Conservation (phyloP, 2,329 filamentous ascomycete species). For the Trichoderma harzianum region DNA sequence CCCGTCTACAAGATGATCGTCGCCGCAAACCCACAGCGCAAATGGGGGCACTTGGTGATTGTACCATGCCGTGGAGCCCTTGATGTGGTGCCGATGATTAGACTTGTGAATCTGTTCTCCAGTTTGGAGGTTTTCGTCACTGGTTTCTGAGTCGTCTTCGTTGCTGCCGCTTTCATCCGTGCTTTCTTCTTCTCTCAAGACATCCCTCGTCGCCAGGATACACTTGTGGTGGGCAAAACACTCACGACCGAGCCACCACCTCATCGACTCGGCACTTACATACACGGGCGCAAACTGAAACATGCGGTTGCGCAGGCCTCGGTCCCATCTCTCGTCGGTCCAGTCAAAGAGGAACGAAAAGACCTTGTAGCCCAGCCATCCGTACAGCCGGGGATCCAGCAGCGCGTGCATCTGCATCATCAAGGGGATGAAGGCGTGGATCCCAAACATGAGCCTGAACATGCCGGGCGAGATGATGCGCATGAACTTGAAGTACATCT, state of each 20-base stretch:
- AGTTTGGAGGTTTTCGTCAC: neutral
- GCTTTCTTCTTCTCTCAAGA: conserved; percentile 58
- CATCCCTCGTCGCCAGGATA: conserved; percentile 75
- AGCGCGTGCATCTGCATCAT: conserved; percentile 81
- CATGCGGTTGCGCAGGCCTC: conserved; percentile 71
- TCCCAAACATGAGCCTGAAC: conserved; percentile 82
- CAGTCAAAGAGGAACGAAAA: conserved; percentile 89
- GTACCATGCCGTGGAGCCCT: conserved; percentile 71
- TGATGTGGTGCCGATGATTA: conserved; percentile 31
- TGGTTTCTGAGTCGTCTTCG: conserved; percentile 20
- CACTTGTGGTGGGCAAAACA: conserved; percentile 79
- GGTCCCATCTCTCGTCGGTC: conserved; percentile 82
- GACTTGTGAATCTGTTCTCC: neutral
- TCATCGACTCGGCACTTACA: conserved; percentile 84
- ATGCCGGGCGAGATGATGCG: conserved; percentile 69
- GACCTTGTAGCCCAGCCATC: conserved; percentile 79
- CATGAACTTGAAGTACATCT: conserved; percentile 92
- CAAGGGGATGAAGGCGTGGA: conserved; percentile 87
- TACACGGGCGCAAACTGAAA: conserved; percentile 93
- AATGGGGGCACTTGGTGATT: conserved; percentile 74
- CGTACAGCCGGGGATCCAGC: conserved; percentile 67
- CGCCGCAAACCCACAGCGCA: conserved; percentile 82
- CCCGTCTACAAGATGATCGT: conserved; percentile 83
- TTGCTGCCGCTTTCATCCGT: conserved; percentile 40
- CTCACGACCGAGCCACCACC: conserved; percentile 90